phyloP scores from a whole-genome alignment of 768 basidiomycete genomes.

The Polyporus arcularius region DNA sequence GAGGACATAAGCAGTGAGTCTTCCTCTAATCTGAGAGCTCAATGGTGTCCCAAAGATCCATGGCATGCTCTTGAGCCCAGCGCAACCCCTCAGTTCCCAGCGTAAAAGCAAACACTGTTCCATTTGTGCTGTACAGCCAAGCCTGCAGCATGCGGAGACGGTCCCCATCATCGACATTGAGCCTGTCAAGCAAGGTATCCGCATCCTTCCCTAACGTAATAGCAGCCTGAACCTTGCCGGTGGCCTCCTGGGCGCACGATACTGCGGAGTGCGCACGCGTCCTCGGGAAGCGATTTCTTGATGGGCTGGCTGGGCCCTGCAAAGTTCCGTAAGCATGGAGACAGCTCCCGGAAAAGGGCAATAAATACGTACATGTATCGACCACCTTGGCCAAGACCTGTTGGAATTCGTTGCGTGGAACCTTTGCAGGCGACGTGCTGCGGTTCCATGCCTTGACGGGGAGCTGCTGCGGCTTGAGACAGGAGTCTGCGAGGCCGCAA shows the following conservation, averaged over 20 bases:
- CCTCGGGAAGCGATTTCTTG: background rate
- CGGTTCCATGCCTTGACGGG: too few relatives aligned
- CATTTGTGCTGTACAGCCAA: background rate
- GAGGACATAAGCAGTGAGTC: background rate
- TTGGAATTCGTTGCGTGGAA: too few relatives aligned
- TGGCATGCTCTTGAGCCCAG: background rate
- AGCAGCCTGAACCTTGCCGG: background rate
- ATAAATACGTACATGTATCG: too few relatives aligned
- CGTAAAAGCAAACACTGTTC: background rate
- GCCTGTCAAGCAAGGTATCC: background rate
- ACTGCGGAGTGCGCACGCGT: background rate
- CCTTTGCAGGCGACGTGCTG: too few relatives aligned
- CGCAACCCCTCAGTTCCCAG: background rate
- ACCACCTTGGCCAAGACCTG: too few relatives aligned
- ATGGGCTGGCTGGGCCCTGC: background rate
- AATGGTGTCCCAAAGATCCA: background rate
- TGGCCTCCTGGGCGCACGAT: background rate
- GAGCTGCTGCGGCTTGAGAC: too few relatives aligned
- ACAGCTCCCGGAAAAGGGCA: too few relatives aligned
- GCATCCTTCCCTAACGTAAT: background rate
- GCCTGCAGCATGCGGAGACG: background rate
- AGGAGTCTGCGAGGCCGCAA: too few relatives aligned
- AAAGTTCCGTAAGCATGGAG: too few relatives aligned
- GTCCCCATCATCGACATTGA: background rate
- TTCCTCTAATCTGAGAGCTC: background rate